phyloP scores from a whole-genome alignment of 148 eudicot species.

The Salicornia ramosissima region DNA sequence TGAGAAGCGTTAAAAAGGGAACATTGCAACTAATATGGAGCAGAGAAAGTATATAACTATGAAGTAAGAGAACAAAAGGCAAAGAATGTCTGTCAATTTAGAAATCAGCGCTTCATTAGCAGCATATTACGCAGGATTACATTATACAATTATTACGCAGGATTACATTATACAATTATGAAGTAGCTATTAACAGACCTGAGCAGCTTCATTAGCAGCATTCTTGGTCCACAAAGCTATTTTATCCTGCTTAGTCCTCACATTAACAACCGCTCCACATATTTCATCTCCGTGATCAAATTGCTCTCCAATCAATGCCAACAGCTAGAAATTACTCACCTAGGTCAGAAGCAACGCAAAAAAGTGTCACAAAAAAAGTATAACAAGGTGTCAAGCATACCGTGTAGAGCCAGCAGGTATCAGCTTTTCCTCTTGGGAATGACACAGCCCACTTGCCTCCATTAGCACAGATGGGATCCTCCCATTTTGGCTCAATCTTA shows the following conservation, averaged over 20 bases:
- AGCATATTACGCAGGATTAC: too few relatives aligned
- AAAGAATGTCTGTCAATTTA: too few relatives aligned
- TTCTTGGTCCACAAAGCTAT: constrained; percentile 84
- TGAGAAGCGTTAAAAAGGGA: too few relatives aligned
- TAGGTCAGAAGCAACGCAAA: constrained; percentile 15
- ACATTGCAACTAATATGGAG: too few relatives aligned
- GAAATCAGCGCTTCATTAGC: too few relatives aligned
- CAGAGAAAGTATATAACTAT: too few relatives aligned
- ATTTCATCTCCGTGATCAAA: constrained; percentile 96
- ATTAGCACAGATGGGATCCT: constrained; percentile 93
- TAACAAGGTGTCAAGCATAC: constrained; percentile 33
- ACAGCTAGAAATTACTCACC: constrained; percentile 39
- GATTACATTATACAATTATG: too few relatives aligned
- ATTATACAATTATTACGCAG: too few relatives aligned
- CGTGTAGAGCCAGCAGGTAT: constrained; percentile 74
- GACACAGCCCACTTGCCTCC: constrained; percentile 87
- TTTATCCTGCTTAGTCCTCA: constrained; percentile 67
- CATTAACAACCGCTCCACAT: constrained; percentile 91
- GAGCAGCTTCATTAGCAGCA: constrained; percentile 92
- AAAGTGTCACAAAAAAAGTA: not conserved
- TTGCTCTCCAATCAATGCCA: constrained; percentile 97
- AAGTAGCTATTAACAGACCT: constrained; percentile 40
- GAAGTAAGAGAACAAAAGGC: too few relatives aligned
- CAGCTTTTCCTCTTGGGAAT: constrained; percentile 51
- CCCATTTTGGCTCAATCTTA: constrained; percentile 96